Percentiles rank a stretch among this genome's conserved stretches.
Evolutionary conservation across 139 green algal species (phyloP).

Genomic region (Micractinium conductrix): DNA sequence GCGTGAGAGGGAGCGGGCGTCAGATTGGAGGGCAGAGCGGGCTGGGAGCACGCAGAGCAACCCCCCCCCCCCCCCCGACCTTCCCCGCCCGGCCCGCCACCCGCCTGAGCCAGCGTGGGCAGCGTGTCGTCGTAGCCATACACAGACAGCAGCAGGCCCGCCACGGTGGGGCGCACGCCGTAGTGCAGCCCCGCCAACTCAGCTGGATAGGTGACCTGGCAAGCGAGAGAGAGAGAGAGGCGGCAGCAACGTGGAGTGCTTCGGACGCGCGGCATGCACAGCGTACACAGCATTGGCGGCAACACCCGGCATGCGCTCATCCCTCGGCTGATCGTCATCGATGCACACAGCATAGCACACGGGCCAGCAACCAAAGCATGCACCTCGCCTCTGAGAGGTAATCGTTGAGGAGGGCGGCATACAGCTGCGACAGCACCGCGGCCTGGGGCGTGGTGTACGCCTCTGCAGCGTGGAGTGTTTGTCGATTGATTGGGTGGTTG

Average conservation of each 20-base stretch:
- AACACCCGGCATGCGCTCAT: too few relatives aligned
- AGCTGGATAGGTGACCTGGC: conserved; percentile 78
- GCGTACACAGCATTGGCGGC: too few relatives aligned
- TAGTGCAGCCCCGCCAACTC: conserved; percentile 84
- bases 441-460: conserved; percentile 68
- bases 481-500: too few relatives aligned
- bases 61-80: too few relatives aligned
- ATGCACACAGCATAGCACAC: too few relatives aligned
- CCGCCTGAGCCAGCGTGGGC: conserved; percentile 48
- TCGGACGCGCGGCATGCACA: too few relatives aligned
- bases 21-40: background rate
- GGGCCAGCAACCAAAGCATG: too few relatives aligned
- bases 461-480: too few relatives aligned
- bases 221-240: background rate
- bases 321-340: too few relatives aligned
- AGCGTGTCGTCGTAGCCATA: conserved; percentile 91
- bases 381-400: conserved; percentile 82
- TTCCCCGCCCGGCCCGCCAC: too few relatives aligned
- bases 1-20: background rate
- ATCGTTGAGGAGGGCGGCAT: conserved; percentile 81
- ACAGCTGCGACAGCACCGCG: conserved; percentile 75
- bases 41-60: too few relatives aligned
- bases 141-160: conserved; percentile 46
- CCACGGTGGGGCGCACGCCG: conserved; percentile 28
- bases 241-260: too few relatives aligned